A percentile compares a stretch with the other conserved stretches of the same genome.
These are phyloP conservation scores for Pseudomicrostroma phylloplanum DNA, from an alignment of 1,284 basidiomycete genomes.

Conservation along the genomic window DNA sequence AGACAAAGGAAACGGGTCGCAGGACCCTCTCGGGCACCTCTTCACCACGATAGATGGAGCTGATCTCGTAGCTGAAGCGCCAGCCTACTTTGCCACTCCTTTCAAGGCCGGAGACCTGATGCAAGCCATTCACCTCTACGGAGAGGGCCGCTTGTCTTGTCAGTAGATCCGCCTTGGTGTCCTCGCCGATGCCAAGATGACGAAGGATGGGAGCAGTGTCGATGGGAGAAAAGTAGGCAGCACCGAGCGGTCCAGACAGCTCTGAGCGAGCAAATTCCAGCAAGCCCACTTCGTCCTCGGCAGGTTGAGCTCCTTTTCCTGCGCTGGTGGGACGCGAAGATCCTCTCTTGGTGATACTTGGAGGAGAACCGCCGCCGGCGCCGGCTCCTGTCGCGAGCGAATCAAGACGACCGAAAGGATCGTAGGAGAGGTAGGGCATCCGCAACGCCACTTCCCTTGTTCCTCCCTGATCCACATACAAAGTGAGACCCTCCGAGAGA, in stretches of 20 bases:
- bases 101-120: constrained; percentile 35
- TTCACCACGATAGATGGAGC: constrained; percentile 9
- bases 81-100: constrained; percentile 32
- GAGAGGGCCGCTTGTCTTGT: constrained; percentile 35
- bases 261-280: constrained; percentile 16
- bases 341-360: constrained; percentile 5
- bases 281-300: constrained; percentile 15
- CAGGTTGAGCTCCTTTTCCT: not conserved
- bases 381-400: constrained; percentile 15
- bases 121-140: constrained; percentile 21
- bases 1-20: constrained; percentile 28
- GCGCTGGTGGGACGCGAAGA: not conserved
- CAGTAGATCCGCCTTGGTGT: constrained; percentile 33
- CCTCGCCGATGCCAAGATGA: constrained; percentile 35
- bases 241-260: not conserved
- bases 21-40: constrained; percentile 10
- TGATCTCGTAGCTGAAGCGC: constrained; percentile 33
- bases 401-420: constrained; percentile 36
- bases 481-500: constrained; percentile 29
- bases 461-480: constrained; percentile 34
- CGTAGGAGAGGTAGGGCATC: constrained; percentile 35
- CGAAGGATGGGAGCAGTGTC: constrained; percentile 22
- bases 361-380: not conserved
- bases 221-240: constrained; percentile 12
- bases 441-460: constrained; percentile 19